phyloP scores from a whole-genome alignment of 495 filamentous ascomycete species.

The Aspergillus hancockii region DNA sequence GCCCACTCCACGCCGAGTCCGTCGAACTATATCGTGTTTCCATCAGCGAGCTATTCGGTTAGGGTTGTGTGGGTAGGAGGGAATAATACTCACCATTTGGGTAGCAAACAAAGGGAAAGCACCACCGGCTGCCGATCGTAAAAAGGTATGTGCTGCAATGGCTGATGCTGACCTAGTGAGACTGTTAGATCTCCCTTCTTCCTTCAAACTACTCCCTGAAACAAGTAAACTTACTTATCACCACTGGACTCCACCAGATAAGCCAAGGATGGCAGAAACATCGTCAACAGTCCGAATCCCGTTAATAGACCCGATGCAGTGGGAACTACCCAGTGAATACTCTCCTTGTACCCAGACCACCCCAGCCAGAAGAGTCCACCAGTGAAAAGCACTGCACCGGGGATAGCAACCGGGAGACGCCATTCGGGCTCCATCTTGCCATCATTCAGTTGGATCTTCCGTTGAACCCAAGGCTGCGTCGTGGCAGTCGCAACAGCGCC shows the following conservation, averaged over 20 bases:
- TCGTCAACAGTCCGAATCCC: conserved; percentile 39
- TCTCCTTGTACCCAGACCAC: conserved; percentile 51
- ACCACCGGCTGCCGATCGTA: conserved; percentile 58
- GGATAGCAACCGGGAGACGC: conserved; percentile 52
- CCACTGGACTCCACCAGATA: conserved; percentile 53
- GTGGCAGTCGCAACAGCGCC: conserved; percentile 41
- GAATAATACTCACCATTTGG: conserved; percentile 16
- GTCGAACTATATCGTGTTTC: conserved; percentile 40
- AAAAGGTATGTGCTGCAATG: conserved; percentile 69
- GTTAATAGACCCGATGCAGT: conserved; percentile 46
- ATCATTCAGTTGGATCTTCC: conserved; percentile 35
- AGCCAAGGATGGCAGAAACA: conserved; percentile 51
- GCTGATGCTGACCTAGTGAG: conserved; percentile 61
- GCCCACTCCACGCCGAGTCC: conserved; percentile 64
- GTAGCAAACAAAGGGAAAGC: conserved; percentile 55
- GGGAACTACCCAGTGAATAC: conserved; percentile 59
- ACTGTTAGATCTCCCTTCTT: not conserved
- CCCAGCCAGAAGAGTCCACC: conserved; percentile 60
- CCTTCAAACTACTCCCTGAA: not conserved
- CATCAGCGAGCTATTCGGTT: not conserved
- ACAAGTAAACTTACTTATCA: not conserved
- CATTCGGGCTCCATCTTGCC: conserved; percentile 55
- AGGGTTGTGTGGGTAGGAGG: not conserved
- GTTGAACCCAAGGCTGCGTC: conserved; percentile 7
- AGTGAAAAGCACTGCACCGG: conserved; percentile 45